Evolutionary conservation across 805 yeast genomes (phyloP).

Genomic region (Yamadazyma laniorum): DNA sequence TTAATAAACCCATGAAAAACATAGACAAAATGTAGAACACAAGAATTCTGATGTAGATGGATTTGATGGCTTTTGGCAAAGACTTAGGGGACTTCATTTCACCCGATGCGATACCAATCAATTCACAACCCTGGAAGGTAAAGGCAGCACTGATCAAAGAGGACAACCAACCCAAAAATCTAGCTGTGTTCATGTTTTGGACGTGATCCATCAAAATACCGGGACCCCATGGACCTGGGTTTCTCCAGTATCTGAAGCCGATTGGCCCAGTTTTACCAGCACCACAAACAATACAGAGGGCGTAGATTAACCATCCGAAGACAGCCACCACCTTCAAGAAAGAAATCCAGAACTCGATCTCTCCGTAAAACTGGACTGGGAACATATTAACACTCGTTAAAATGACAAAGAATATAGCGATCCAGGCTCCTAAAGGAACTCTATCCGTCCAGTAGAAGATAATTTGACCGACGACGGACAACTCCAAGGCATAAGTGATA

Average conservation of each 20-base stretch:
- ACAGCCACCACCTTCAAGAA: conserved; percentile 65
- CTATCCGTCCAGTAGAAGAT: conserved; percentile 64
- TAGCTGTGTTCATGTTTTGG: conserved; percentile 51
- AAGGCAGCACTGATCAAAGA: conserved; percentile 74
- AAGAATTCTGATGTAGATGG: conserved; percentile 63
- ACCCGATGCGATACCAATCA: conserved; percentile 74
- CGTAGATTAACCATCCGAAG: conserved; percentile 66
- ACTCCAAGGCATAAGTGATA: conserved; percentile 70
- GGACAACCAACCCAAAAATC: conserved; percentile 68
- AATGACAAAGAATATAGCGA: conserved; percentile 59
- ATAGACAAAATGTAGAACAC: conserved; percentile 64
- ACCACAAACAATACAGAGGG: conserved; percentile 72
- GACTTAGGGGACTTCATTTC: conserved; percentile 69
- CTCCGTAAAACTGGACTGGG: conserved; percentile 73
- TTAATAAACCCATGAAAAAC: conserved; percentile 67
- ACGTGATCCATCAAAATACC: conserved; percentile 53
- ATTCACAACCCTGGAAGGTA: conserved; percentile 78
- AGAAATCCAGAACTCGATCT: conserved; percentile 74
- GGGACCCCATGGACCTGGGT: conserved; percentile 75
- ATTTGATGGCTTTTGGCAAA: conserved; percentile 70
- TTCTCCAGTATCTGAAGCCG: conserved; percentile 79
- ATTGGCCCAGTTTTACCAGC: conserved; percentile 68
- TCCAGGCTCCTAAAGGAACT: conserved; percentile 75
- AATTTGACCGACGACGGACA: conserved; percentile 67
- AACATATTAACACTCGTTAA: conserved; percentile 54